phyloP scores from a whole-genome alignment of 495 filamentous ascomycete species.

The Pyronema domesticum region DNA sequence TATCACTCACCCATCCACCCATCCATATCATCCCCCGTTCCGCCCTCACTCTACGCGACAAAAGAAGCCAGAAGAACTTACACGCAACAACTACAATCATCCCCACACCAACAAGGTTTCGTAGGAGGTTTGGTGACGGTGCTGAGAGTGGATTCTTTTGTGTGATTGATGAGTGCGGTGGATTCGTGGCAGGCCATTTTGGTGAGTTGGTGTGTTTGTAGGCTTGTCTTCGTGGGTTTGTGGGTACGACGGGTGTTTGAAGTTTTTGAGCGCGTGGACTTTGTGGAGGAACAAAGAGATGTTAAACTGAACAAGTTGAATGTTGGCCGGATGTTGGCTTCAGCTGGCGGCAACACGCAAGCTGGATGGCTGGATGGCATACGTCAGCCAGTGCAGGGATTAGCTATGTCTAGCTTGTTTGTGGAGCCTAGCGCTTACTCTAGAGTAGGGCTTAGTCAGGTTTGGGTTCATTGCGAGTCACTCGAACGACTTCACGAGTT shows the following conservation, averaged over 20 bases:
- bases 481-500: too few species aligned
- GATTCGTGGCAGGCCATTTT: not conserved
- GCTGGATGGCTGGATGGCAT: too few species aligned
- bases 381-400: too few species aligned
- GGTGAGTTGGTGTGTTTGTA: not conserved
- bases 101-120: not conserved
- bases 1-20: too few species aligned
- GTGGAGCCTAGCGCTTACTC: too few species aligned
- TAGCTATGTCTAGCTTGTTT: too few species aligned
- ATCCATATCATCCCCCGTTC: too few species aligned
- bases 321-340: not conserved
- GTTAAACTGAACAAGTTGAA: not conserved
- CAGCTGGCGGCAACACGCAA: too few species aligned
- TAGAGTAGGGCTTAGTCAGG: too few species aligned
- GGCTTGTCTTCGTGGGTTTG: not conserved
- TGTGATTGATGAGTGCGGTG: conserved; percentile 2
- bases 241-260: not conserved
- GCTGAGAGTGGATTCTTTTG: conserved; percentile 12
- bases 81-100: conserved; percentile 12
- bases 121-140: conserved; percentile 12
- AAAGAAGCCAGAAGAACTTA: conserved; percentile 6
- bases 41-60: too few species aligned
- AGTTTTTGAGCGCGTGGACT: not conserved
- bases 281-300: not conserved
- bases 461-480: too few species aligned